Evolutionary conservation across 2,329 filamentous ascomycete species (phyloP).

Genomic region (Colletotrichum sp.): DNA sequence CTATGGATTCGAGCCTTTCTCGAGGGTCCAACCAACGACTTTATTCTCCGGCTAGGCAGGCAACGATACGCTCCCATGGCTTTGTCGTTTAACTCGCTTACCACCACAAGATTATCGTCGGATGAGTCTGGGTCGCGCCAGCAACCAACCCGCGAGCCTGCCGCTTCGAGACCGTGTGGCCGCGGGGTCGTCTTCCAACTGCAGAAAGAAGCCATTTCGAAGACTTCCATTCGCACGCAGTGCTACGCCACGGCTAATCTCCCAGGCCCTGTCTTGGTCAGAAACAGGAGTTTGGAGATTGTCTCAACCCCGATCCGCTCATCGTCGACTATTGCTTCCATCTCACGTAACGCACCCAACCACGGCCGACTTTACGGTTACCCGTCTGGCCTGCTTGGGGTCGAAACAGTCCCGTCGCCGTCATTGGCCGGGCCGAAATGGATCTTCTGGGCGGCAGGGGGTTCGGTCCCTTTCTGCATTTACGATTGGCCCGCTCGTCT

Average conservation of each 20-base stretch:
- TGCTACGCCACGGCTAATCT: neutral
- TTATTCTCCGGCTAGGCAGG: constrained; percentile 1
- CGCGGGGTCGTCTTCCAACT: neutral
- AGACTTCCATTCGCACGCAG: constrained; percentile 6
- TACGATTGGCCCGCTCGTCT: constrained; percentile 13
- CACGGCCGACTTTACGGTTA: neutral
- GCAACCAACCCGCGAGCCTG: neutral
- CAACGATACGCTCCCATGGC: neutral
- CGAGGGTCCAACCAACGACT: neutral
- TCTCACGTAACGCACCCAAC: constrained; percentile 6
- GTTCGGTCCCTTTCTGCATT: constrained; percentile 24
- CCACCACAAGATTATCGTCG: neutral
- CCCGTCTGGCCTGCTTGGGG: neutral
- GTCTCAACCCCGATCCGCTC: neutral
- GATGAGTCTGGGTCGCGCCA: neutral
- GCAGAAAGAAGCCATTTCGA: constrained; percentile 11
- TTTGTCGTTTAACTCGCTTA: neutral
- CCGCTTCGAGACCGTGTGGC: neutral
- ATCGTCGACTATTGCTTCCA: neutral
- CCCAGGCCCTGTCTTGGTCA: neutral
- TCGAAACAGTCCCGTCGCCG: neutral
- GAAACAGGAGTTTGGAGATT: neutral
- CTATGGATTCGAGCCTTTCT: neutral
- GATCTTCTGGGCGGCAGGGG: constrained; percentile 8
- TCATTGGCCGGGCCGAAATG: constrained; percentile 6